Percentiles rank a stretch among this genome's conserved stretches.
phyloP scores from a whole-genome alignment of 306 rosid species.

The Castanea sativa region DNA sequence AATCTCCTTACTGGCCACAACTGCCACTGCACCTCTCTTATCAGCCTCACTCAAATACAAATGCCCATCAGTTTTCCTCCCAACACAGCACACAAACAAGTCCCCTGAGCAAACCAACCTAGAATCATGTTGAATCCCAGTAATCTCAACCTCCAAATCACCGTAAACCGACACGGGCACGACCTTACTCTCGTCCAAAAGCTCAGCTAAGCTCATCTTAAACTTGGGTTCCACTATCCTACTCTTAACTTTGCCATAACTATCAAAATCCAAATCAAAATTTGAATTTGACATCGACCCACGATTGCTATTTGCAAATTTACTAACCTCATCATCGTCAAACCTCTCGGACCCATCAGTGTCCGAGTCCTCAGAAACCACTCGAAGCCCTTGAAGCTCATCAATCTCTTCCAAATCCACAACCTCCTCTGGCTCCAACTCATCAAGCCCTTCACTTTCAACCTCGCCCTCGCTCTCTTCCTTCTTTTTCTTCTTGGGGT shows the following conservation, averaged over 20 bases:
- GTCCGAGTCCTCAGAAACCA: constrained; percentile 31
- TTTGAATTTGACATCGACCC: constrained; percentile 36
- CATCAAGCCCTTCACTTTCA: constrained; percentile 28
- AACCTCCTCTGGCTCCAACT: constrained; percentile 70
- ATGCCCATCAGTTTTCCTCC: constrained; percentile 60
- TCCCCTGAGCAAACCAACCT: constrained; percentile 67
- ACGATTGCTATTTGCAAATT: constrained; percentile 21
- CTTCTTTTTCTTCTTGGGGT: constrained; percentile 51
- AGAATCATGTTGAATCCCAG: constrained; percentile 92
- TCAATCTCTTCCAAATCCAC: constrained; percentile 79
- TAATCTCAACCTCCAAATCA: constrained; percentile 79
- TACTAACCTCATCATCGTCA: constrained; percentile 22
- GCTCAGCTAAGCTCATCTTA: constrained; percentile 81
- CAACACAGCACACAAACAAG: constrained; percentile 82
- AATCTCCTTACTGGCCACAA: constrained; percentile 90
- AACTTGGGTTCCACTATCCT: constrained; percentile 85
- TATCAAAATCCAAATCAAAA: constrained; percentile 84
- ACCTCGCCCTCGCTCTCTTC: neutral
- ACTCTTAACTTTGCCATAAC: constrained; percentile 62
- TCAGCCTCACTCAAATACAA: constrained; percentile 85
- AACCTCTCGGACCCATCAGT: constrained; percentile 28
- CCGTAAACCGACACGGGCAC: constrained; percentile 88
- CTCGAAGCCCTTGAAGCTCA: constrained; percentile 55
- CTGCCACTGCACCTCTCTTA: constrained; percentile 93
- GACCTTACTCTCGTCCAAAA: constrained; percentile 88